These are phyloP conservation scores for Thalassiosira sp. DNA, from an alignment of 352 stramenopile genomes.

Conservation along the genomic window DNA sequence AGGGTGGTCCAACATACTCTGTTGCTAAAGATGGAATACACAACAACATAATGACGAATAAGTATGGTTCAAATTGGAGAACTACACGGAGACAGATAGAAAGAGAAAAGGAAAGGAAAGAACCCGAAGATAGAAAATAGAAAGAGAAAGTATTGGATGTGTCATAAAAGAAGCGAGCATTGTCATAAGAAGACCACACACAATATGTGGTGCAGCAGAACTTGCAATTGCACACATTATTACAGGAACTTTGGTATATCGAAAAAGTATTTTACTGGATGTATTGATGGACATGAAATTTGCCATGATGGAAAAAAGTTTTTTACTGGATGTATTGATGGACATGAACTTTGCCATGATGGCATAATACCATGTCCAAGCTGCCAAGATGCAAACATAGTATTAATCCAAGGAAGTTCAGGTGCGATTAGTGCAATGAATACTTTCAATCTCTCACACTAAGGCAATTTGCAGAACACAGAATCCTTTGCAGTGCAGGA, in stretches of 20 bases:
- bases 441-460: background rate
- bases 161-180: background rate
- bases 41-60: background rate
- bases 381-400: background rate
- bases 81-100: background rate
- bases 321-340: background rate
- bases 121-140: background rate
- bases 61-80: background rate
- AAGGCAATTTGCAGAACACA: background rate
- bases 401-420: background rate
- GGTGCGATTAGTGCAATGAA: background rate
- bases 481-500: background rate
- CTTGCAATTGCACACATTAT: background rate
- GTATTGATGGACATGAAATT: background rate
- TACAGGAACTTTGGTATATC: background rate
- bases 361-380: background rate
- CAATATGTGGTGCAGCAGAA: background rate
- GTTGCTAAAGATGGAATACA: background rate
- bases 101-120: background rate
- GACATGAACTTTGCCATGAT: background rate
- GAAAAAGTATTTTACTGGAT: background rate
- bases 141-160: background rate
- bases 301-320: background rate
- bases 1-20: background rate
- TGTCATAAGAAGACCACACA: background rate